Evolutionary conservation across 768 basidiomycete species (phyloP).

Genomic region (Phylloporus sp.): DNA sequence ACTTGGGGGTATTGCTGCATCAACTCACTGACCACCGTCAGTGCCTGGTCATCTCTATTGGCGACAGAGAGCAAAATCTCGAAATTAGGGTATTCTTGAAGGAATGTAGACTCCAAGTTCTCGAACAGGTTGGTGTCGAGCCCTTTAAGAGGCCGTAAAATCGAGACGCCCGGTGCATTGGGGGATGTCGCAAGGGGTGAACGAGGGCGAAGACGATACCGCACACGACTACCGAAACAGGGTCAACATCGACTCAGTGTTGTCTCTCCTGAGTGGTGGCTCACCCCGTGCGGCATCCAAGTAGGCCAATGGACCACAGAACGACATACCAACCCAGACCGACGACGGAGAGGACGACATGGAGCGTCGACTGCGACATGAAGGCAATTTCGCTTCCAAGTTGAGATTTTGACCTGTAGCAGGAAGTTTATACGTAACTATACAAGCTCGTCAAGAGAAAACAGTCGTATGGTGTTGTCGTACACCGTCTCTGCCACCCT

Average conservation of each 20-base stretch:
- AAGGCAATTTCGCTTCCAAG: background rate
- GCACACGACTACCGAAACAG: constrained; percentile 52
- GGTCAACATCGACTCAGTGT: constrained; percentile 1
- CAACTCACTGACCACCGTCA: constrained; percentile 76
- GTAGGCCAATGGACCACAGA: constrained; percentile 60
- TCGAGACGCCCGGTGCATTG: constrained; percentile 81
- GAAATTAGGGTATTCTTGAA: constrained; percentile 86
- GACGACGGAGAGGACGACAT: constrained; percentile 30
- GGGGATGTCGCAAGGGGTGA: constrained; percentile 55
- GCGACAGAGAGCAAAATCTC: constrained; percentile 92
- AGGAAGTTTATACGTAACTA: constrained; percentile 15
- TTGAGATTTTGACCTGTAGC: too few species aligned
- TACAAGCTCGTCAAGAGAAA: constrained; percentile 42
- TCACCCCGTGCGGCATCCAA: constrained; percentile 71
- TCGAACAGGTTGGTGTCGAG: constrained; percentile 94
- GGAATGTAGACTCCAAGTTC: constrained; percentile 91
- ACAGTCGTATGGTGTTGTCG: constrained; percentile 61
- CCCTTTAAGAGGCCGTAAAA: constrained; percentile 91
- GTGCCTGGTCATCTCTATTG: constrained; percentile 83
- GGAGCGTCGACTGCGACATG: constrained; percentile 15
- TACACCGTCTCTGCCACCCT: constrained; percentile 54
- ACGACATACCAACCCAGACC: constrained; percentile 58
- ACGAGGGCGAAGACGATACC: constrained; percentile 66
- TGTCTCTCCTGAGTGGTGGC: constrained; percentile 22
- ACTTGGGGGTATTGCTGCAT: constrained; percentile 75